phyloP scores from a whole-genome alignment of 352 stramenopile species.

The Hyaloperonospora brassicae region DNA sequence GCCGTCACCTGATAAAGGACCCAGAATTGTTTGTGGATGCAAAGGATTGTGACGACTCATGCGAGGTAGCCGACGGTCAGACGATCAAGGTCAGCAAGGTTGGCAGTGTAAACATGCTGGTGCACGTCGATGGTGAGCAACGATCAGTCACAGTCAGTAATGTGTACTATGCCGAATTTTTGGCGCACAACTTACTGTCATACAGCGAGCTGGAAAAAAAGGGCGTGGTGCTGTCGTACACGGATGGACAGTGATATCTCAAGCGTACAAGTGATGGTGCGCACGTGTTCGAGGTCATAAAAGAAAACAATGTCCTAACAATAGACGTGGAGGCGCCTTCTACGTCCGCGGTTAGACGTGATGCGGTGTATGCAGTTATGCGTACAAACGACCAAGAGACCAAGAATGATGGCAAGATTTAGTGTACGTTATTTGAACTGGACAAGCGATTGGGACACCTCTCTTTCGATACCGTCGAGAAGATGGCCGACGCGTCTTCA shows the following conservation, averaged over 20 bases:
- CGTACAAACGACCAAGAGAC: too few species aligned
- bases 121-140: neutral
- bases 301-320: constrained; percentile 2
- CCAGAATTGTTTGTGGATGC: neutral
- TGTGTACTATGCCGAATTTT: neutral
- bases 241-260: neutral
- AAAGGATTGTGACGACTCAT: neutral
- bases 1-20: constrained; percentile 6
- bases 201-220: constrained; percentile 2
- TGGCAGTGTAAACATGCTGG: neutral
- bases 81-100: neutral
- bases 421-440: too few species aligned
- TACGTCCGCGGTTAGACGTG: neutral
- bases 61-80: neutral
- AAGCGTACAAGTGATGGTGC: neutral
- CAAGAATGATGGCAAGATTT: too few species aligned
- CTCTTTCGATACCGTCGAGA: too few species aligned
- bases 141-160: neutral
- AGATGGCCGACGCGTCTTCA: too few species aligned
- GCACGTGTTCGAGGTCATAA: constrained; percentile 1
- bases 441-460: too few species aligned
- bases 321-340: neutral
- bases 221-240: neutral
- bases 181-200: constrained; percentile 3
- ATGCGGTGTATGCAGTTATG: neutral